phyloP scores from a whole-genome alignment of 176 grass and related monocot genomes.

The Rhynchospora breviuscula region DNA sequence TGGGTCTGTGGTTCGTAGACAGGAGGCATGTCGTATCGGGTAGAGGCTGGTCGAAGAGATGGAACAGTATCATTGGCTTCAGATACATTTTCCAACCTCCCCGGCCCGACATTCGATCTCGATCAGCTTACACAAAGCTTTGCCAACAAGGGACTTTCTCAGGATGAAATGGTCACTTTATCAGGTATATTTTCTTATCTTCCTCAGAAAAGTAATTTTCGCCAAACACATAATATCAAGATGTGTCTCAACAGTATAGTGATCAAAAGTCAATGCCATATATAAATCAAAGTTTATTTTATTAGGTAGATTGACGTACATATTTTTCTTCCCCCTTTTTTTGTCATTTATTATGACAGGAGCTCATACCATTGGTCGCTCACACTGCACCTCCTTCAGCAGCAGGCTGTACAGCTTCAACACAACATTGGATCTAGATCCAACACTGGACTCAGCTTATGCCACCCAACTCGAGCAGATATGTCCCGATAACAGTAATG shows the following conservation, averaged over 20 bases:
- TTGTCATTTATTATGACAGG: conserved; percentile 13
- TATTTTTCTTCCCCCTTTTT: background rate
- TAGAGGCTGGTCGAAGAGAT: conserved; percentile 43
- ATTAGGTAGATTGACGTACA: background rate
- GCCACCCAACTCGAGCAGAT: conserved; percentile 21
- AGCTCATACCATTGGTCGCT: conserved; percentile 37
- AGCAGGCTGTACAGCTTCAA: conserved; percentile 38
- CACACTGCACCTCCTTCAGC: conserved; percentile 36
- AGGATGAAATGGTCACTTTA: conserved; percentile 60
- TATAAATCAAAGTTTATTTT: background rate
- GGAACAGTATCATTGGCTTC: conserved; percentile 42
- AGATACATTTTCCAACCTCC: conserved; percentile 26
- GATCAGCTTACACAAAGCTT: conserved; percentile 36
- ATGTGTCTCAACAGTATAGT: background rate
- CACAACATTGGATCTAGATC: conserved; percentile 12
- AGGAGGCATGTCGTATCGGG: conserved; percentile 35
- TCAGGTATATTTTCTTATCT: conserved; percentile 33
- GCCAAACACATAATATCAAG: background rate
- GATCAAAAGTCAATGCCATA: background rate
- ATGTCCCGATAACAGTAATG: conserved; percentile 27
- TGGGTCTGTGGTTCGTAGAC: conserved; percentile 25
- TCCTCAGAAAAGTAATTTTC: background rate
- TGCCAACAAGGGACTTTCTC: conserved; percentile 21
- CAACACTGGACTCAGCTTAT: conserved; percentile 29
- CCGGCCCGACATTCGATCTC: conserved; percentile 19